phyloP scores from a whole-genome alignment of 345 rosid species.

The Raphanus raphanistrum region DNA sequence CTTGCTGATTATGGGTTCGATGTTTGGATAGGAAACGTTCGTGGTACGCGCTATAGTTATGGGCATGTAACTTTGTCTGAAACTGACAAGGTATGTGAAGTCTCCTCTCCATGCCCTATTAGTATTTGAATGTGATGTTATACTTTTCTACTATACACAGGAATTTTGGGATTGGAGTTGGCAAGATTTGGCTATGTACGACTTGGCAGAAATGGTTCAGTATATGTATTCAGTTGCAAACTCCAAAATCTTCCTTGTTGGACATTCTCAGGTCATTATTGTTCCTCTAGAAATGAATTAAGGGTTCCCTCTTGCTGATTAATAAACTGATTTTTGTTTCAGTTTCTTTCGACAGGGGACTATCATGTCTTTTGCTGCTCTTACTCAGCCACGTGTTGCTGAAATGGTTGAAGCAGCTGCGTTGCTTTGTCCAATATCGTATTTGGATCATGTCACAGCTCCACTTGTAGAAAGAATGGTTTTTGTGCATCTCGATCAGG shows the following conservation, averaged over 20 bases:
- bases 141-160: constrained; percentile 38
- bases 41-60: constrained; percentile 85
- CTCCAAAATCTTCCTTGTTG: constrained; percentile 77
- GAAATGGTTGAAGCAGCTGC: constrained; percentile 96
- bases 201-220: constrained; percentile 69
- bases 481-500: constrained; percentile 86
- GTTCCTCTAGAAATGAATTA: not conserved
- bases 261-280: constrained; percentile 82
- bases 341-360: constrained; percentile 59
- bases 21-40: constrained; percentile 91
- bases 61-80: constrained; percentile 74
- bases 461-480: constrained; percentile 90
- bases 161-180: constrained; percentile 98
- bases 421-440: constrained; percentile 83
- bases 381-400: constrained; percentile 64
- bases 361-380: constrained; percentile 86
- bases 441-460: constrained; percentile 76
- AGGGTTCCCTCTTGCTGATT: constrained; percentile 9
- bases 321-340: not conserved
- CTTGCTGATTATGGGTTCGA: constrained; percentile 91
- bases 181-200: constrained; percentile 87
- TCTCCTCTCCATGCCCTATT: not conserved
- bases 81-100: constrained; percentile 62
- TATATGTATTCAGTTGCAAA: constrained; percentile 51
- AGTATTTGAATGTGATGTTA: not conserved